Evolutionary conservation across 805 yeast species (phyloP), one percentile per base, ranked within the genome.

Genomic region (Nematodospora valgi): DNA sequence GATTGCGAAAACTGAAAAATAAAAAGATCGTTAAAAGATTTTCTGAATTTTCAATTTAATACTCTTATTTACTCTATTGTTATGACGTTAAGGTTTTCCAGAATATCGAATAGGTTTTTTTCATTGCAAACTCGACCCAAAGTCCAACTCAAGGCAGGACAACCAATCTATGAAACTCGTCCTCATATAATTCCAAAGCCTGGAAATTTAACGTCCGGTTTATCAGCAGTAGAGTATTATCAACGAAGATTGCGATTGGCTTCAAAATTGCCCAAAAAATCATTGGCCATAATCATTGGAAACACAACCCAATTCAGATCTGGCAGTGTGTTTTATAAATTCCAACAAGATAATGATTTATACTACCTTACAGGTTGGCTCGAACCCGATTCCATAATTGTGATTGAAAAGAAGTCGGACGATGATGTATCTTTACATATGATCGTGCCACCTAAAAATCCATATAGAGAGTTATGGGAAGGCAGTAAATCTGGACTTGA

Each of bases 361-460:
- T 89, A 64, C 59, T 91, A 91, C 56, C 59, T 91, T 40, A 82
- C 95, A 2, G 98, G 98, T 3, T 88, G 94, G 86, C 73, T 85
- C 41, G 97, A 89, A 52, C 96, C 97, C 3, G 82, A 85, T 45
- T 77, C 94, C 0, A 74, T 81, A 42, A 74, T 77, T 43, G 56
- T 82, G 7, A 58, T 86, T 29, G 94, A 84, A 46, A 81, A 79
- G 46, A 74, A 78, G 27, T 46, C 46, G 8, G 63, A 56, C 8
- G 74, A 78, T 32, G 75, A 78, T 33, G 67, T 76, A 23, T 55
- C 72, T 6, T 75, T 85, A 45, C 91, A 86, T 47, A 74, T 93
- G 82, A 63, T 88, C 32, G 95, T 91, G 3, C 96, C 88, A 3
- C 88, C 87, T 11, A 82, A 83, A 53, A 84, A 89, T 52, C 73